Evolutionary conservation across 805 yeast genomes (phyloP).

Genomic region (Barnettozyma pratensis): DNA sequence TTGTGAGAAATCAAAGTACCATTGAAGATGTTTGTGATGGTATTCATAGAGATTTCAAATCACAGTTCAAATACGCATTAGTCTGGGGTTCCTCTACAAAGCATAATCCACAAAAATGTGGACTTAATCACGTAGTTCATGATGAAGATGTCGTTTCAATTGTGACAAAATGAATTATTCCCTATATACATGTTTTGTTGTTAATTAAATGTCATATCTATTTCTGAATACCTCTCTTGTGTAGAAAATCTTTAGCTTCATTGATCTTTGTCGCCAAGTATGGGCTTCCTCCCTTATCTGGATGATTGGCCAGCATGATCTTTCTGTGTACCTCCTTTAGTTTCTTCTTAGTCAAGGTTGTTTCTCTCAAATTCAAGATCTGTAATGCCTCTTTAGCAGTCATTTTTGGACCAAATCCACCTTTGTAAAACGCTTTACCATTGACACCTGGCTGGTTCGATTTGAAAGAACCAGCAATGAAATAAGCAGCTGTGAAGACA

Average conservation of each 20-base stretch:
- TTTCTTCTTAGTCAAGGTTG: constrained; percentile 53
- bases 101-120: constrained; percentile 96
- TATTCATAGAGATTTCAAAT: constrained; percentile 87
- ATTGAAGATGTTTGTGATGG: constrained; percentile 87
- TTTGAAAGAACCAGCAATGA: constrained; percentile 63
- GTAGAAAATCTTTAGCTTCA: constrained; percentile 82
- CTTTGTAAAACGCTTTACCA: constrained; percentile 61
- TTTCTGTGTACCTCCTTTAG: constrained; percentile 76
- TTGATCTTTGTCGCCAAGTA: constrained; percentile 86
- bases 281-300: constrained; percentile 92
- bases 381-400: constrained; percentile 81
- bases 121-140: constrained; percentile 71
- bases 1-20: constrained; percentile 73
- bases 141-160: constrained; percentile 95
- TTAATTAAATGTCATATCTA: neutral
- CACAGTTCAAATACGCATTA: constrained; percentile 86
- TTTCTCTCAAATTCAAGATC: constrained; percentile 71
- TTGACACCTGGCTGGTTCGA: constrained; percentile 31
- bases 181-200: neutral
- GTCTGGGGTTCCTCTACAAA: constrained; percentile 97
- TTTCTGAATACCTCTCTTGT: constrained; percentile 38
- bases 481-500: constrained; percentile 56
- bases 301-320: constrained; percentile 86
- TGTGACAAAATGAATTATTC: constrained; percentile 59
- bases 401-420: constrained; percentile 93